A percentile compares a stretch with the other conserved stretches of the same genome.
phyloP scores from a whole-genome alignment of 345 rosid species.

The Firmiana major region DNA sequence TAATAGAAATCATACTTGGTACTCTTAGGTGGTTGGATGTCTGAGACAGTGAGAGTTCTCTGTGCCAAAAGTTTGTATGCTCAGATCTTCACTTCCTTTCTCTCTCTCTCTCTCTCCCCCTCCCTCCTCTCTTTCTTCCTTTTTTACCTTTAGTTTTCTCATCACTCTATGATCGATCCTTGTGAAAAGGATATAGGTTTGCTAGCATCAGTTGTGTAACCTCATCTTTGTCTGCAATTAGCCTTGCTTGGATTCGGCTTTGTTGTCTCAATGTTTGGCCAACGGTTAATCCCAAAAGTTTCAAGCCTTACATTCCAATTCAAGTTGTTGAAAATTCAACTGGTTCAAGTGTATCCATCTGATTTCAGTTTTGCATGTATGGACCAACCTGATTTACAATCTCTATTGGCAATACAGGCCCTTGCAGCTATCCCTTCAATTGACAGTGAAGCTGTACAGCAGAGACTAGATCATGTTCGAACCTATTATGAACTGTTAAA shows the following conservation, averaged over 20 bases:
- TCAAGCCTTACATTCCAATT: neutral
- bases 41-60: neutral
- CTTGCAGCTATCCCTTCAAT: slow-evolving; percentile 88
- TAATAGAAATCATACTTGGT: neutral
- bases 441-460: slow-evolving; percentile 68
- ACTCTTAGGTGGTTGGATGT: neutral
- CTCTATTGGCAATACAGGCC: slow-evolving; percentile 49
- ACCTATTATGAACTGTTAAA: slow-evolving; percentile 86
- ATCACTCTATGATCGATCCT: neutral
- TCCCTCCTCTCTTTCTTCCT: neutral
- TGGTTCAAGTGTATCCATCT: neutral
- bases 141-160: neutral
- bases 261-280: neutral
- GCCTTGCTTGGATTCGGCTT: neutral
- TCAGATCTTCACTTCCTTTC: neutral
- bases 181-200: neutral
- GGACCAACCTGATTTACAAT: neutral
- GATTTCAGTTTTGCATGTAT: neutral
- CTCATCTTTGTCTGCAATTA: neutral
- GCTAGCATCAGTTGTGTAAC: neutral
- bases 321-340: neutral
- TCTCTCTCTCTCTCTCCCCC: neutral
- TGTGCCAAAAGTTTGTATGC: neutral
- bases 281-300: neutral
- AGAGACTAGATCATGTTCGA: slow-evolving; percentile 80